Evolutionary conservation across 2,329 filamentous ascomycete species (phyloP), one percentile per base, ranked within the genome.

Genomic region (Apiospora pterosperma): DNA sequence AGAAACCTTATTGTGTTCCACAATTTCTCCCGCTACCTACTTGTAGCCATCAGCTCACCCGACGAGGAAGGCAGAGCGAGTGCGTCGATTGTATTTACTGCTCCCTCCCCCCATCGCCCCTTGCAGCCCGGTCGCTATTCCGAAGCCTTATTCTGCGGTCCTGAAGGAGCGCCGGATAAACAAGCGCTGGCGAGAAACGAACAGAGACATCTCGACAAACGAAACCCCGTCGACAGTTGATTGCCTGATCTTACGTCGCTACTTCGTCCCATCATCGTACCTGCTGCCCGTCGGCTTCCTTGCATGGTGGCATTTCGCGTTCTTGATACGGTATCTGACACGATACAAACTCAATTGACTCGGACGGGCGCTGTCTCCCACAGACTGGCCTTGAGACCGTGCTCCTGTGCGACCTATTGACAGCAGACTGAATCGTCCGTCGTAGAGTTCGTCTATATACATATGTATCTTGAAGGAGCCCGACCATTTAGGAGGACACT

Each of bases 321-420:
- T 48, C 23, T 61, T 61, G 59, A 41, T 31, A 41, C 59, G 19
- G 39, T 36, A 41, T 41, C 59, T 61, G 59, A 61, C 36, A 41
- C 59, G 59, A 31, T 36, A 61, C 41, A 61, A 61, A 61, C 59
- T 61, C 59, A 61, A 61, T 61, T 61, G 59, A 61, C 59, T 61
- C 59, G 59, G 59, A 41, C 59, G 7, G 59, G 36, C n/a, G 36
- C 23, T 41, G 59, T 23, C 23, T 31, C 39, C 28, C 59, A 16
- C 36, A 41, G 12, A 19, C 36, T 21, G 36, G 34, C 28, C 59
- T 41, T 23, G 21, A 41, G 59, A 25, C 36, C 59, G 59, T 39
- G 59, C 59, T 41, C 23, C 36, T 31, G 14, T 41, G 59, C 36
- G 36, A 61, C 23, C 31, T 28, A n/a, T 61, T 55, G 48, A 41